Base-by-base conservation (phyloP, 192 early-diverging fungal species). In the Chytriomyces confervae region DNA sequence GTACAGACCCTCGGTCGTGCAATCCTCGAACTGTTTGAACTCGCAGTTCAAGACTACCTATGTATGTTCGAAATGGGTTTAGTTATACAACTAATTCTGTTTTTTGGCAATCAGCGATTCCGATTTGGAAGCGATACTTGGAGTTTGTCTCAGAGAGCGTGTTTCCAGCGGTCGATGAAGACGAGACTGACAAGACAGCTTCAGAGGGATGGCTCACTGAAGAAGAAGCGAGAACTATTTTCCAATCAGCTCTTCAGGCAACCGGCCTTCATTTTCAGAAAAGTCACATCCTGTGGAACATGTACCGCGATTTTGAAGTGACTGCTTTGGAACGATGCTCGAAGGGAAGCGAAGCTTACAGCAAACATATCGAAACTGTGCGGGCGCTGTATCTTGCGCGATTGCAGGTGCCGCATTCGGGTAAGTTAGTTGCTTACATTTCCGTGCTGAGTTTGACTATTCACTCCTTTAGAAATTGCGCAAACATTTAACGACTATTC, bases 211-310 rank as follows among this genome's bases (percentile, higher is more conserved):
- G 84, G 84, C 66, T 85, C 7, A 72, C 70, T 3, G 61, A 87
- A 8, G 80, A 87, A 7, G 67, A 79, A 6, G 80, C 91, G 27
- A 82, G 85, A 2, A 75, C 46, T 18, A 72, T 91, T 13, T 78
- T 86, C 64, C 66, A 83, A 18, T 67, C 77, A 6, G 91, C 90
- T 16, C 57, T 83, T 7, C 73, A 77, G 20, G 80, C 84, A 7
- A 91, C 89, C 27, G 72, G 76, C 20, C 79, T 86, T 27, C 90
- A 93, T 80, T 82, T 93, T 23, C 61, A 85, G 0, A 67, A 89
- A 79, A 91, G 92, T 36, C 90, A 92, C 72, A 63, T 67, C 5
- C 82, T 92, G 0, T 94, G 92, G 92, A 84, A 87, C 63, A 50
- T 77, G 0, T 88, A 84, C 77, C 75, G 69, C 23, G 82, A 91